phyloP scores from a whole-genome alignment of 306 rosid genomes.

The Urtica urens region DNA sequence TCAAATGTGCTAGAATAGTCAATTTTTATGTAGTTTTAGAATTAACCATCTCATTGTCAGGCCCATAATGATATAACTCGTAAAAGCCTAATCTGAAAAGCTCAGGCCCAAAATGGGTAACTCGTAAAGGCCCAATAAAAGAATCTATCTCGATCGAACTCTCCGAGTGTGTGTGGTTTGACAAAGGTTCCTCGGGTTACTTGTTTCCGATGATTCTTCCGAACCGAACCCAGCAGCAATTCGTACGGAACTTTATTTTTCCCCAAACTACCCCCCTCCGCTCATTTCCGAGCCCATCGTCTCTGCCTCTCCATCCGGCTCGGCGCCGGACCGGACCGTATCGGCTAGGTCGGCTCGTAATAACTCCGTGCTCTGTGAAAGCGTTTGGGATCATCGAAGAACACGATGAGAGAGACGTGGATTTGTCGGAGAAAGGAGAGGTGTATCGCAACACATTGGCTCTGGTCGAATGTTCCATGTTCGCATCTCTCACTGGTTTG shows the following conservation, averaged over 20 bases:
- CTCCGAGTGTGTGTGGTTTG: too few relatives aligned
- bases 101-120: too few relatives aligned
- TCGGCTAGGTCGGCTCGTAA: not conserved
- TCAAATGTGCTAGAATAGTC: too few relatives aligned
- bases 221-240: constrained; percentile 27
- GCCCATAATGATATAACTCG: too few relatives aligned
- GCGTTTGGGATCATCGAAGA: constrained; percentile 10
- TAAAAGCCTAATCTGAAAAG: too few relatives aligned
- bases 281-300: constrained; percentile 16
- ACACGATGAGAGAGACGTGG: constrained; percentile 32
- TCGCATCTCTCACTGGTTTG: constrained; percentile 87
- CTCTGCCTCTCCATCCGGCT: constrained; percentile 13
- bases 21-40: too few relatives aligned
- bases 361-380: not conserved
- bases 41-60: too few relatives aligned
- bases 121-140: too few relatives aligned
- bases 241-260: constrained; percentile 15
- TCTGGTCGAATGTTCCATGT: constrained; percentile 97
- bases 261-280: constrained; percentile 29
- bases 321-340: constrained; percentile 9
- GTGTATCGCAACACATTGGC: constrained; percentile 70
- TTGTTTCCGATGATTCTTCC: constrained; percentile 47
- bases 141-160: too few relatives aligned
- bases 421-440: constrained; percentile 54
- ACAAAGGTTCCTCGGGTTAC: too few relatives aligned